These are phyloP conservation scores for Podospora comata DNA, from an alignment of 495 filamentous ascomycete genomes.

Conservation along the genomic window DNA sequence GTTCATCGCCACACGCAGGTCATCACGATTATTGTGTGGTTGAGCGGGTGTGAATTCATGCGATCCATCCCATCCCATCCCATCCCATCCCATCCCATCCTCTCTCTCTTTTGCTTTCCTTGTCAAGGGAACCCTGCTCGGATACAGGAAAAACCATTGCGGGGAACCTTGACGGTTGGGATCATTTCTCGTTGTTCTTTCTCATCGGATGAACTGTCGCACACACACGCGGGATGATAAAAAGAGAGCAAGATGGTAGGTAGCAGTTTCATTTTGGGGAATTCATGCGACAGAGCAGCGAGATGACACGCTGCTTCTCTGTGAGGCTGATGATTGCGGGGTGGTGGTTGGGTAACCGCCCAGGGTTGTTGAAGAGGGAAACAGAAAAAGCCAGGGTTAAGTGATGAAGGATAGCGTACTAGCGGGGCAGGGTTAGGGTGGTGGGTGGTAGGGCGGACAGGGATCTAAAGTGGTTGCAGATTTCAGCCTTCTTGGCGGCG, in stretches of 20 bases:
- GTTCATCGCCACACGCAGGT: background rate
- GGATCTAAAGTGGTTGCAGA: constrained; percentile 20
- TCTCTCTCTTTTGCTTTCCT: background rate
- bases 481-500: background rate
- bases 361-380: background rate
- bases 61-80: background rate
- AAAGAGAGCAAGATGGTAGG: background rate
- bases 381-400: background rate
- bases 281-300: background rate
- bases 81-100: background rate
- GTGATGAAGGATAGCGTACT: background rate
- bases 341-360: background rate
- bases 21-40: background rate
- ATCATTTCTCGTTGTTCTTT: background rate
- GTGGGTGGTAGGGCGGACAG: constrained; percentile 8
- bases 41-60: background rate
- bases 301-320: background rate
- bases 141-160: background rate
- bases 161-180: background rate
- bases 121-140: background rate
- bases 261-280: background rate
- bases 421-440: background rate
- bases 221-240: background rate
- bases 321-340: background rate
- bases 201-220: no score